Conservation (phyloP, 768 basidiomycete species). For the Cystobasidium ongulense region DNA sequence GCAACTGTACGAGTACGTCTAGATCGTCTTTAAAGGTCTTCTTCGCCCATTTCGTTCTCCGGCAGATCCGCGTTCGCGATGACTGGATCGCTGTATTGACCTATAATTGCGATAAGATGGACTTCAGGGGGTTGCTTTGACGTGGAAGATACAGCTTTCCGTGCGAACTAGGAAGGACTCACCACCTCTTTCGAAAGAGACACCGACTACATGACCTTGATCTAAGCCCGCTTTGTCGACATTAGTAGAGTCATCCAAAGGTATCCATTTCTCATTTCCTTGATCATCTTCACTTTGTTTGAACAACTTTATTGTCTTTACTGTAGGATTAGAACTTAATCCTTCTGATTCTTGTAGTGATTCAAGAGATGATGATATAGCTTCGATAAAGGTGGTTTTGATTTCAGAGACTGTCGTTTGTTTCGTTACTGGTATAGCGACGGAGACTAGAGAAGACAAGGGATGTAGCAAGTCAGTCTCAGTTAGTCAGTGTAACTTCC, state of each 20-base stretch:
- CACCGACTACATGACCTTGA: slow-evolving; percentile 25
- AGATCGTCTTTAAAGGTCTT: no score
- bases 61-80: background rate
- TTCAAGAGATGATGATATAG: background rate
- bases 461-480: background rate
- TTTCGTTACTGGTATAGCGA: background rate
- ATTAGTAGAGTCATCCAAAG: slow-evolving; percentile 10
- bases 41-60: background rate
- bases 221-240: slow-evolving; percentile 25
- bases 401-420: slow-evolving; percentile 9
- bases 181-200: slow-evolving; percentile 12
- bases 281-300: slow-evolving; percentile 11
- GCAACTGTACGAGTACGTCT: no score
- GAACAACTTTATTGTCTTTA: slow-evolving; percentile 3
- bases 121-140: background rate
- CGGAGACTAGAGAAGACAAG: background rate
- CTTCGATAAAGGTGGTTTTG: slow-evolving; percentile 10
- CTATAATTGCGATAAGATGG: background rate
- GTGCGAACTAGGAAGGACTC: background rate
- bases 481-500: background rate
- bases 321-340: background rate
- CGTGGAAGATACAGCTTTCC: no score
- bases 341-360: background rate
- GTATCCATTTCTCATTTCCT: slow-evolving; percentile 15
- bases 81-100: background rate